Conservation (phyloP, 1,284 basidiomycete species). For the Clitocybe nebularis region DNA sequence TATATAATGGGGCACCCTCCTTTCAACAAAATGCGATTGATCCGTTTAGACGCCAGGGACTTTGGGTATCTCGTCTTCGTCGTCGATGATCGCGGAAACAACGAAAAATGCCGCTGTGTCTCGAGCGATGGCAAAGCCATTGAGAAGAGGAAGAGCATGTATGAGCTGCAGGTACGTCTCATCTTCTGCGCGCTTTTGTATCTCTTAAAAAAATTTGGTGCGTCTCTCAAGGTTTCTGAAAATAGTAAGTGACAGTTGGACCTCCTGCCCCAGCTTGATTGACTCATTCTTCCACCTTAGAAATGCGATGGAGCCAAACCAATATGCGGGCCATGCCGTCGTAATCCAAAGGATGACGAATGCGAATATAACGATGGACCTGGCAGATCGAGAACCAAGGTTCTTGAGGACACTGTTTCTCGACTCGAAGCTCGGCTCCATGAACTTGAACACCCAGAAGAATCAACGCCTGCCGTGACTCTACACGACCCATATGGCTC, state of each 20-base stretch:
- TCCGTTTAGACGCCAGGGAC: conserved; percentile 27
- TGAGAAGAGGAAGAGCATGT: conserved; percentile 42
- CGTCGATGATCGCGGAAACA: conserved; percentile 32
- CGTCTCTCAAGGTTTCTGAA: conserved; percentile 44
- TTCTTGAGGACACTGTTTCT: conserved; percentile 39
- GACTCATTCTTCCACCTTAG: conserved; percentile 20
- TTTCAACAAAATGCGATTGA: conserved; percentile 21
- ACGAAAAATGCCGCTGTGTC: conserved; percentile 15
- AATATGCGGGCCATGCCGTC: conserved; percentile 39
- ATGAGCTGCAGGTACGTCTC: conserved; percentile 40
- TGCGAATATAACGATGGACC: conserved; percentile 46
- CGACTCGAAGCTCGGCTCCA: conserved; percentile 39
- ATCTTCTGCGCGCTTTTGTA: background rate
- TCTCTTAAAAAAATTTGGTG: background rate
- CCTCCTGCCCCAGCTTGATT: conserved; percentile 4
- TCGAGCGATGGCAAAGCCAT: conserved; percentile 24
- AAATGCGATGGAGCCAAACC: conserved; percentile 46
- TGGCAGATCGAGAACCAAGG: conserved; percentile 38
- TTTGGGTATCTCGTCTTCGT: conserved; percentile 17
- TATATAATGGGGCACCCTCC: conserved; percentile 17
- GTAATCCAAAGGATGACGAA: conserved; percentile 39
- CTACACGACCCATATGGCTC: conserved; percentile 40
- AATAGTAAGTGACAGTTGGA: conserved; percentile 39
- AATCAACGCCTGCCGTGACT: conserved; percentile 37
- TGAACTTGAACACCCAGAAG: conserved; percentile 42